These are phyloP conservation scores for Tilletia walkeri DNA, from an alignment of 1,284 basidiomycete species.

Conservation along the genomic window DNA sequence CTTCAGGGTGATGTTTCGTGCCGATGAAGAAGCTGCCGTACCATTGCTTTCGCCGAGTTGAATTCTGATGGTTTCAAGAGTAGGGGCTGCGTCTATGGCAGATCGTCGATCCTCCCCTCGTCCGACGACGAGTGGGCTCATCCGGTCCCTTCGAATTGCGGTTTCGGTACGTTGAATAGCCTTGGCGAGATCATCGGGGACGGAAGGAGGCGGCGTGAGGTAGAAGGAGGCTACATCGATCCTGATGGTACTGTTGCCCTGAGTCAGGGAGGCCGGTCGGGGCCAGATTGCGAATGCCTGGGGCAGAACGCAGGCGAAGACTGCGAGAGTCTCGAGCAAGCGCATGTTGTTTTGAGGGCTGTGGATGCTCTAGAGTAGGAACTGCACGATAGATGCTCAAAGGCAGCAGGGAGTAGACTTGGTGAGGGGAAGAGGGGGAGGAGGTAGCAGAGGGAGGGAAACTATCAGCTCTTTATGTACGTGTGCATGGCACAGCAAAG, in stretches of 20 bases:
- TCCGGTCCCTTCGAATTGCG: constrained; percentile 59
- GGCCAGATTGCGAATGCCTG: constrained; percentile 33
- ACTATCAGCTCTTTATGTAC: too few relatives aligned
- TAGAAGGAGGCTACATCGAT: constrained; percentile 62
- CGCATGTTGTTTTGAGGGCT: too few relatives aligned
- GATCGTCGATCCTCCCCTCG: constrained; percentile 59
- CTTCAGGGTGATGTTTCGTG: constrained; percentile 30
- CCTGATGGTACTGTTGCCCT: constrained; percentile 59
- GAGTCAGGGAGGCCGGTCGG: constrained; percentile 60
- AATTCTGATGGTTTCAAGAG: constrained; percentile 27
- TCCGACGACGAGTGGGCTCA: constrained; percentile 62
- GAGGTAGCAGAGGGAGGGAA: too few relatives aligned
- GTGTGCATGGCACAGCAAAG: too few relatives aligned
- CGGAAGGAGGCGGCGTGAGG: constrained; percentile 57
- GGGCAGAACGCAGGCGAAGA: not conserved
- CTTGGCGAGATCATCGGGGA: constrained; percentile 59
- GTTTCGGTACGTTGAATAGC: constrained; percentile 59
- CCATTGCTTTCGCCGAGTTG: constrained; percentile 27
- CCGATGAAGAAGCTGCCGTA: constrained; percentile 5
- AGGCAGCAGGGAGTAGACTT: too few relatives aligned
- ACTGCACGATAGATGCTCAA: too few relatives aligned
- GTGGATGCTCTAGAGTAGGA: too few relatives aligned
- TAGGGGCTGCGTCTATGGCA: constrained; percentile 51
- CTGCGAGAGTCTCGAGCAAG: not conserved
- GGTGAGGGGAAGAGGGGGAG: too few relatives aligned